Conservation (phyloP, 495 filamentous ascomycete genomes). For the Articulospora tetracladia region DNA sequence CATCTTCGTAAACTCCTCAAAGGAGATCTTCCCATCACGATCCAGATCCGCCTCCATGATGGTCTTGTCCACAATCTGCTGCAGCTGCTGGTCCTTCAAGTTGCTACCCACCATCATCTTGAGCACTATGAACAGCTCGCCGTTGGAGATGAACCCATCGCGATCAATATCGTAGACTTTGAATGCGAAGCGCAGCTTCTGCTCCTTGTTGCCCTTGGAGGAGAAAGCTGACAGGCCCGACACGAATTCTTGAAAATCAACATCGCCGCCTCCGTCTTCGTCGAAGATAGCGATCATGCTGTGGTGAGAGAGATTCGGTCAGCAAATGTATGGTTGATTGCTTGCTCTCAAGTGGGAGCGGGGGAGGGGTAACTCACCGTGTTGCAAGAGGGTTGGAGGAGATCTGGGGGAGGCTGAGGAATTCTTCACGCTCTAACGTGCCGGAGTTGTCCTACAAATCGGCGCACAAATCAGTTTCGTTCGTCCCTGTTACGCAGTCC, state of each 20-base stretch:
- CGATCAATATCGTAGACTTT: slow-evolving; percentile 99
- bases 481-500: too few relatives aligned
- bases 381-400: slow-evolving; percentile 97
- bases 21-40: slow-evolving; percentile 96
- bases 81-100: slow-evolving; percentile 96
- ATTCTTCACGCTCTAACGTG: slow-evolving; percentile 98
- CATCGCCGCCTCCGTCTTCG: slow-evolving; percentile 95
- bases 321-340: slow-evolving; percentile 2
- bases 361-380: slow-evolving; percentile 65
- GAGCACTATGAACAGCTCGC: slow-evolving; percentile 96
- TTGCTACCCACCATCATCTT: slow-evolving; percentile 99
- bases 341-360: background rate
- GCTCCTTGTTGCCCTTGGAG: slow-evolving; percentile 97
- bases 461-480: background rate
- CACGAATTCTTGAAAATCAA: slow-evolving; percentile 99
- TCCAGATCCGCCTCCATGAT: slow-evolving; percentile 99
- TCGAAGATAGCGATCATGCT: slow-evolving; percentile 99
- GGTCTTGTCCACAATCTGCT: slow-evolving; percentile 98
- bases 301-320: background rate
- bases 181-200: slow-evolving; percentile 97
- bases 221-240: slow-evolving; percentile 93
- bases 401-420: slow-evolving; percentile 94
- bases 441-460: slow-evolving; percentile 81
- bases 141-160: slow-evolving; percentile 98
- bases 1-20: slow-evolving; percentile 98